Evolutionary conservation across 805 yeast species (phyloP), one percentile per base, ranked within the genome.

Genomic region (Candida hungchunana): DNA sequence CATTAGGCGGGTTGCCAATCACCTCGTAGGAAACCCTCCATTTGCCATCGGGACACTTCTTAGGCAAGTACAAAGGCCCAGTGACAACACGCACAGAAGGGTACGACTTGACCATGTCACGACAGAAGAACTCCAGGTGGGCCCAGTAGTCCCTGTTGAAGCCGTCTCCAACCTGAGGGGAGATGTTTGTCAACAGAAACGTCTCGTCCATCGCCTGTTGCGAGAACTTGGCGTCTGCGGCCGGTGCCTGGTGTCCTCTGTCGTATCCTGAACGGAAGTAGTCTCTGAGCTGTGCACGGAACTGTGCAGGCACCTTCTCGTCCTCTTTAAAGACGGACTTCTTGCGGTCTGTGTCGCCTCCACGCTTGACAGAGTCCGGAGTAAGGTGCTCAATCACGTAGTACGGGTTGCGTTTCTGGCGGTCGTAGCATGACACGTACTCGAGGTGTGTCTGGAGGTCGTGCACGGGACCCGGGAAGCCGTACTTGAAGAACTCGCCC

Each of bases 61-160:
- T 80, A 6, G 98, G 98, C 36, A 93, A 69, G 57, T 80, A 93
- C 36, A 93, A 65, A 1, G 98, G 97, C 2, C 98, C 98, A 1
- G 97, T 93, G 55, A 93, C 81, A 24, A 93, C 71, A 46, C 97
- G 69, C 10, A 93, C 96, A 31, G 78, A 71, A 32, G 72, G 73
- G 59, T 84, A 93, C 34, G 68, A 66, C n/a, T 63, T 51, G 5
- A 95, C 83, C 44, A 90, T 69, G 37, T 85, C 70, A 44, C 98
- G 71, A 30, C 81, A 77, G 56, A 93, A 93, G 52, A 84, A 83
- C 60, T 93, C 98, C 41, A 93, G 77, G 58, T 88, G 96, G 0
- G 97, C 95, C 98, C 98, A 93, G 58, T 93, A 83, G 58, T 93
- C 97, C 50, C 98, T 72, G 63, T 93, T 93, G 66, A 93, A 93